A percentile compares a stretch with the other conserved stretches of the same genome.
These are phyloP conservation scores for Stephania cephalantha DNA, from an alignment of 164 flowering plant genomes.

Conservation along the genomic window DNA sequence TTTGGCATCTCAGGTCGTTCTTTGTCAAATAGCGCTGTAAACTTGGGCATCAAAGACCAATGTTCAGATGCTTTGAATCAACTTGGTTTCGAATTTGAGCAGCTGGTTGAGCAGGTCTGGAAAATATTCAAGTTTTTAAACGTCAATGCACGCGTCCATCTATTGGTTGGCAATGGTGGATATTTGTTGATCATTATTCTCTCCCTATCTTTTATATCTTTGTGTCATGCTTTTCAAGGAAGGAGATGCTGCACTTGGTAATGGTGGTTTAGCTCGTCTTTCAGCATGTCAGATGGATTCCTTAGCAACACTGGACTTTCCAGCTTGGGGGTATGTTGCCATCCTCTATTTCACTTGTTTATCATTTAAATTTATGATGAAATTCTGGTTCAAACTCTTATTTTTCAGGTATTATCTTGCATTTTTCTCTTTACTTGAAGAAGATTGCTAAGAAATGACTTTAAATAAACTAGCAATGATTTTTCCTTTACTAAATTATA, in stretches of 20 bases:
- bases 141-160: not conserved
- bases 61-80: conserved; percentile 45
- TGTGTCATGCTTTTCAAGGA: conserved; percentile 30
- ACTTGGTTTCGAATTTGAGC: conserved; percentile 53
- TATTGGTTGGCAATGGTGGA: not conserved
- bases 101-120: conserved; percentile 49
- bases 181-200: not conserved
- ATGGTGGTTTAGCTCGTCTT: conserved; percentile 62
- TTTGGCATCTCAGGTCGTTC: conserved; percentile 40
- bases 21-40: conserved; percentile 45
- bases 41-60: conserved; percentile 45
- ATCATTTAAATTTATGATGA: not conserved
- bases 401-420: too few relatives aligned
- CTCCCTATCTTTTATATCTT: not conserved
- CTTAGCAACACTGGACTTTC: conserved; percentile 50
- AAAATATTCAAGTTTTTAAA: not conserved
- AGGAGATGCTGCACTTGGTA: conserved; percentile 62
- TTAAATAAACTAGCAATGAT: too few relatives aligned
- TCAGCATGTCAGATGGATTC: conserved; percentile 58
- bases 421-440: too few relatives aligned
- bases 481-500: too few relatives aligned
- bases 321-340: conserved; percentile 45
- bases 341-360: not conserved
- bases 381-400: not conserved
- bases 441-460: too few relatives aligned